Conservation (phyloP, 1,284 basidiomycete species). For the Irpex rosettiformis region DNA sequence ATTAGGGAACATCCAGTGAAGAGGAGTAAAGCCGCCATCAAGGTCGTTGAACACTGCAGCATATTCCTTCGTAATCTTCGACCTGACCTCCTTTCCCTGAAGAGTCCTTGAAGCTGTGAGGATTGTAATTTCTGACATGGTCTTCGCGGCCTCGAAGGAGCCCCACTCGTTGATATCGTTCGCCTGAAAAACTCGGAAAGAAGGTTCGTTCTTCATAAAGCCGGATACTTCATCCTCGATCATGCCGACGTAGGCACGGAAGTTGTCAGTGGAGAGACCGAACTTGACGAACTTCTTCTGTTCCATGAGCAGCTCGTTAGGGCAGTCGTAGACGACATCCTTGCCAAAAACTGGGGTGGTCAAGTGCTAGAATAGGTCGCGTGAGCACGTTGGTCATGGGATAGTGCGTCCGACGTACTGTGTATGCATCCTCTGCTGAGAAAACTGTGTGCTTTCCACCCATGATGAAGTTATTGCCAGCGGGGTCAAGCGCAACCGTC, state of each 20-base stretch:
- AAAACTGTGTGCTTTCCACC: constrained; percentile 92
- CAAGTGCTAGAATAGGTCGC: constrained; percentile 53
- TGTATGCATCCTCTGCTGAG: constrained; percentile 97
- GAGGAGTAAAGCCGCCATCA: constrained; percentile 88
- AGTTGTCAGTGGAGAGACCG: constrained; percentile 90
- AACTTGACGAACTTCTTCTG: constrained; percentile 98
- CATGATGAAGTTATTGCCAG: constrained; percentile 93
- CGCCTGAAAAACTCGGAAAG: constrained; percentile 60
- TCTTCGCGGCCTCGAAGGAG: constrained; percentile 68
- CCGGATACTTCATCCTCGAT: constrained; percentile 82
- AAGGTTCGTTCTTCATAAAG: constrained; percentile 61
- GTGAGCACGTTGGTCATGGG: neutral
- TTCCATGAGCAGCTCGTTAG: constrained; percentile 97
- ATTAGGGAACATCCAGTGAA: constrained; percentile 95
- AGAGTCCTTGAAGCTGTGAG: constrained; percentile 91
- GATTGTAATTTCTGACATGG: constrained; percentile 92
- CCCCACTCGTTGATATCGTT: constrained; percentile 71
- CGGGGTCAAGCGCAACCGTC: constrained; percentile 89
- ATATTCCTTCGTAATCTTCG: constrained; percentile 78
- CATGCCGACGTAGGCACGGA: constrained; percentile 88
- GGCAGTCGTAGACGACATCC: constrained; percentile 97
- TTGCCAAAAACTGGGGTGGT: constrained; percentile 95
- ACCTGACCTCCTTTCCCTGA: constrained; percentile 90
- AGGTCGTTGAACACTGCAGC: constrained; percentile 87
- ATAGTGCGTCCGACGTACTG: constrained; percentile 41